Conservation (phyloP, 2,329 filamentous ascomycete genomes). For the Pseudocercospora fijiensis region DNA sequence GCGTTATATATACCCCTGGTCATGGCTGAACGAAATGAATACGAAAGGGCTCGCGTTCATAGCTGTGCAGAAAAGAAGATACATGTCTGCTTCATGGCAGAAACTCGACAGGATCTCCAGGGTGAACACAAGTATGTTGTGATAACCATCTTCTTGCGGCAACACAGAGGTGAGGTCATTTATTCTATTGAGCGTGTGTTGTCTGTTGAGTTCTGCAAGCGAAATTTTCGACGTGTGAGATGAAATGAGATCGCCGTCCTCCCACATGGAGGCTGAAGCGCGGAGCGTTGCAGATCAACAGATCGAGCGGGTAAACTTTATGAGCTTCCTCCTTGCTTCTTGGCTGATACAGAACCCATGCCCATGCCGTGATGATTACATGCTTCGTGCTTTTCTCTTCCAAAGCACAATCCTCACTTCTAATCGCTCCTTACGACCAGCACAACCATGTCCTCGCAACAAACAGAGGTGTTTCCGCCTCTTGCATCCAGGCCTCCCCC, state of each 20-base stretch:
- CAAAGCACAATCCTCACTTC: not conserved
- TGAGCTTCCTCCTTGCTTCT: not conserved
- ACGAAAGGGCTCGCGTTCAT: not conserved
- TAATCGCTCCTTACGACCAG: slow-evolving; percentile 24
- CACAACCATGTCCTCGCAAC: slow-evolving; percentile 16
- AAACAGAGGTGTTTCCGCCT: slow-evolving; percentile 22
- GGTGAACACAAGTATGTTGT: not conserved
- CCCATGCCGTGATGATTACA: slow-evolving; percentile 5
- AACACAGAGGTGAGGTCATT: not conserved
- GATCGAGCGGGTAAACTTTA: not conserved
- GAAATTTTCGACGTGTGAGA: not conserved
- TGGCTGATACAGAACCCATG: slow-evolving; percentile 2
- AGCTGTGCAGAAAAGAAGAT: slow-evolving; percentile 3
- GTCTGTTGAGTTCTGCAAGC: not conserved
- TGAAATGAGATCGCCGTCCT: not conserved
- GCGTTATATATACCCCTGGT: slow-evolving; percentile 3
- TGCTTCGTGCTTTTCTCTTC: not conserved
- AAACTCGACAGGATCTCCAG: not conserved
- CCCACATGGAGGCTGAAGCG: not conserved
- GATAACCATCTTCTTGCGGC: not conserved
- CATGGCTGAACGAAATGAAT: not conserved
- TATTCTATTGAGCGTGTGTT: not conserved
- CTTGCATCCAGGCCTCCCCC: slow-evolving; percentile 15
- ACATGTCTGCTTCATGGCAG: not conserved
- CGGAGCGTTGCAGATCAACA: not conserved